A percentile compares a stretch with the other conserved stretches of the same genome.
Conservation (phyloP, 768 basidiomycete genomes). For the Termitomyces sp. region DNA sequence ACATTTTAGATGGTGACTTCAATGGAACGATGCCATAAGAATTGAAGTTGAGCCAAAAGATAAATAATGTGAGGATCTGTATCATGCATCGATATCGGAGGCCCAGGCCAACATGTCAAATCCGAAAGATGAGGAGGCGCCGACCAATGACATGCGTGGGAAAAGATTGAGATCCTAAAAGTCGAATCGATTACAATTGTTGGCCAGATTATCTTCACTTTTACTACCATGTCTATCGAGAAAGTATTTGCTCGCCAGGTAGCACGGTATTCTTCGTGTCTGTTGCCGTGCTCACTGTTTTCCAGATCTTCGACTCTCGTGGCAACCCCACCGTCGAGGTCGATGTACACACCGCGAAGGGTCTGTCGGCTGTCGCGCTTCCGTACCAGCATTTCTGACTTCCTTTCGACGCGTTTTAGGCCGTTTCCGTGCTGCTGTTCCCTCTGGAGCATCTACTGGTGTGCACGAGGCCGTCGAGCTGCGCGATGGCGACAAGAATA, state of each 20-base stretch:
- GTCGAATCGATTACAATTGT: conserved; percentile 31
- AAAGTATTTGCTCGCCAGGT: conserved; percentile 94
- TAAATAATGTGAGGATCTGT: background rate
- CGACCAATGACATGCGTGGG: conserved; percentile 26
- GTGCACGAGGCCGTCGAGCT: conserved; percentile 98
- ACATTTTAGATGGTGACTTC: background rate
- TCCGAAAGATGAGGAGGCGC: conserved; percentile 3
- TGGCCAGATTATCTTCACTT: conserved; percentile 16
- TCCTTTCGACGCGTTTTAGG: conserved; percentile 41
- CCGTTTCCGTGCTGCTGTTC: conserved; percentile 90
- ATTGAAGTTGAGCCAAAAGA: background rate
- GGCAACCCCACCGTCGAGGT: conserved; percentile 98
- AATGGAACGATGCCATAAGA: conserved; percentile 7
- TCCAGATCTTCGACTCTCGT: conserved; percentile 97
- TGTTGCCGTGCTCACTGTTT: conserved; percentile 14
- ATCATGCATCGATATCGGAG: background rate
- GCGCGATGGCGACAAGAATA: conserved; percentile 90
- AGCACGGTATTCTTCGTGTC: conserved; percentile 11
- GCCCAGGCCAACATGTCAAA: background rate
- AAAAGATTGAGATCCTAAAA: conserved; percentile 35
- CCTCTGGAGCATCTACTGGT: conserved; percentile 98
- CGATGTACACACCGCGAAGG: conserved; percentile 84
- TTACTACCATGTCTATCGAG: conserved; percentile 75
- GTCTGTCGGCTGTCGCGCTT: conserved; percentile 29
- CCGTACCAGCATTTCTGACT: background rate